phyloP scores from a whole-genome alignment of 2,329 filamentous ascomycete species.

The Hymenoscyphus fraxineus region DNA sequence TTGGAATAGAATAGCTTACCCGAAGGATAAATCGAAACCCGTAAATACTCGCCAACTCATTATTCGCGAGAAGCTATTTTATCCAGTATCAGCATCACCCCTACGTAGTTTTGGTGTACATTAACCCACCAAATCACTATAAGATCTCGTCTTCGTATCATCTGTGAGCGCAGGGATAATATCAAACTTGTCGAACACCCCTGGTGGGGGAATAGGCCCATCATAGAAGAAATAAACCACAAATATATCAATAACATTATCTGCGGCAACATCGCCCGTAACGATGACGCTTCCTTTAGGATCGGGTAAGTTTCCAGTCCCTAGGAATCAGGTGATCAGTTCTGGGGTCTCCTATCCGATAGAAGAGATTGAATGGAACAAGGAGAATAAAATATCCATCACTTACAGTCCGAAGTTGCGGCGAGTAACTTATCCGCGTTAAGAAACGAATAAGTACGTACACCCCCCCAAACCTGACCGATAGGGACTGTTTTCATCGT shows the following conservation, averaged over 20 bases:
- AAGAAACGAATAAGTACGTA: slow-evolving; percentile 33
- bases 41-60: slow-evolving; percentile 19
- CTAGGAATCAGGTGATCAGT: no score
- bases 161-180: slow-evolving; percentile 14
- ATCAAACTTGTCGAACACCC: slow-evolving; percentile 26
- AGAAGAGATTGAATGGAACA: no score
- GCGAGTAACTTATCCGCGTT: slow-evolving; percentile 39
- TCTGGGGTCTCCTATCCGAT: no score
- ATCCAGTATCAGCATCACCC: neutral
- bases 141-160: slow-evolving; percentile 27
- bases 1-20: slow-evolving; percentile 12
- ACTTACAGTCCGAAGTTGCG: slow-evolving; percentile 45
- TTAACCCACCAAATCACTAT: slow-evolving; percentile 33
- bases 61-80: slow-evolving; percentile 1
- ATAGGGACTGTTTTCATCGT: slow-evolving; percentile 32
- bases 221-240: slow-evolving; percentile 38
- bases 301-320: slow-evolving; percentile 52
- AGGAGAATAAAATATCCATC: no score
- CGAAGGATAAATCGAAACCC: slow-evolving; percentile 22
- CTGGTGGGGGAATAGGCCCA: slow-evolving; percentile 33
- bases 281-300: slow-evolving; percentile 35
- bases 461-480: slow-evolving; percentile 38
- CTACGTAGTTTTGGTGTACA: neutral
- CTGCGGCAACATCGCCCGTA: slow-evolving; percentile 23
- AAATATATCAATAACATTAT: slow-evolving; percentile 22